Base-by-base conservation (phyloP, 2,329 filamentous ascomycete genomes). In the Aspergillus pseudoglaucus region DNA sequence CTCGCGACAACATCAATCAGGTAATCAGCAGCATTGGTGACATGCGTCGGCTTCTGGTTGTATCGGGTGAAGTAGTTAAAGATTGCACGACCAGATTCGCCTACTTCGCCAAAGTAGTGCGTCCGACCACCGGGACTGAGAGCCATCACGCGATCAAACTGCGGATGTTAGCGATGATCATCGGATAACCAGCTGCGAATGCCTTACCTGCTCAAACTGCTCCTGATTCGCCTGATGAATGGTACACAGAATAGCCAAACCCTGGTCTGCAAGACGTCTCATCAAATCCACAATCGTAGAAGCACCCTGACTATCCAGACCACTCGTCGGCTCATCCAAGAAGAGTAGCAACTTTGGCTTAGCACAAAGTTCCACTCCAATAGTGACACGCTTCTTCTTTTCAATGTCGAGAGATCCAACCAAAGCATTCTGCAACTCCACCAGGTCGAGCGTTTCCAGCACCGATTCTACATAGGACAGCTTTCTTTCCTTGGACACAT, bases 71-170 rank as follows among this genome's bases (percentile, higher is more conserved):
- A 86, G 60, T 87, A 86, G 15, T 83, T 73, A 53, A 83, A 78
- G 4, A 86, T 79, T 17, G 76, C 75, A 7, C 72, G 68, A 6
- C 82, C 82, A 42, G 81, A 80, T 30, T 82, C 71, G 43, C 84
- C 84, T 1, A 86, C 78, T 0, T 79, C 77, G 0, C 83, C 83
- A 47, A 86, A 87, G 65, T 86, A 87, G 59, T 84, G 83, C 0
- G 80, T 82, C 53, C 80, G 81, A 37, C 81, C 82, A 32, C 81
- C 81, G 0, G 76, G 81, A 50, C 82, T 82, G n/a, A 86, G 69
- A 0, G 81, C 80, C 2, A 87, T 72, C 5, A 86, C 79, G 70
- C 83, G 82, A 59, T 86, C 83, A 62, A 87, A 87, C 58, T 85
- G 72, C 52, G 80, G 1, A 10, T 30, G 32, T 61, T 45, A 60